A percentile compares a stretch with the other conserved stretches of the same genome.
Conservation (phyloP, 2,329 filamentous ascomycete species). For the Plectosphaerella plurivora region DNA sequence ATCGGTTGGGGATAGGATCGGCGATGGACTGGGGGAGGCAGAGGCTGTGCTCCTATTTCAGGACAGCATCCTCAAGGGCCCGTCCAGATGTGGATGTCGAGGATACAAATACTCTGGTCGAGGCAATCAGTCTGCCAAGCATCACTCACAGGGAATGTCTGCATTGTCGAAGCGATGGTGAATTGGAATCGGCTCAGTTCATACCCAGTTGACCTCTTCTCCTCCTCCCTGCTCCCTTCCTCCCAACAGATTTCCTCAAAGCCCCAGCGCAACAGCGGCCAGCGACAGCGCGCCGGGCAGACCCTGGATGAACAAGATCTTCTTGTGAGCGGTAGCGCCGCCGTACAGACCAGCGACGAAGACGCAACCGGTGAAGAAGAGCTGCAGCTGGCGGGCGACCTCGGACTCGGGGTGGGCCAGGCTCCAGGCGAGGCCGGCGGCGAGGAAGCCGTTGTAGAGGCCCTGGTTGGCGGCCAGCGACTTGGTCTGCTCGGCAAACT, state of each 20-base stretch:
- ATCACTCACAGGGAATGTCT: no score
- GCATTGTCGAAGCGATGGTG: no score
- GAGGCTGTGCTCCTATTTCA: no score
- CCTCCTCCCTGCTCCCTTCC: no score
- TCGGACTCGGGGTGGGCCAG: slow-evolving; percentile 37
- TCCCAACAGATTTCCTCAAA: slow-evolving; percentile 5
- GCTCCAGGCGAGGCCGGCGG: slow-evolving; percentile 42
- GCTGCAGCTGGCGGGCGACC: slow-evolving; percentile 35
- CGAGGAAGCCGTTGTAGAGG: slow-evolving; percentile 49
- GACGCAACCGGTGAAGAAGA: slow-evolving; percentile 45
- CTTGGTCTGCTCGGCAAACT: slow-evolving; percentile 40
- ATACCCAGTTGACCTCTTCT: no score
- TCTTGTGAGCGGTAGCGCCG: slow-evolving; percentile 31
- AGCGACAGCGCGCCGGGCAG: slow-evolving; percentile 27
- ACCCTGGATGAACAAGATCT: slow-evolving; percentile 39
- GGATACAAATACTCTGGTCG: no score
- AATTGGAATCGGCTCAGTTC: no score
- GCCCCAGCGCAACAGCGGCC: slow-evolving; percentile 19
- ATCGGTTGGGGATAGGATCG: no score
- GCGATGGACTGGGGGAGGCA: no score
- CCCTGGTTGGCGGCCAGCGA: slow-evolving; percentile 45
- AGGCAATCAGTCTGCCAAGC: no score
- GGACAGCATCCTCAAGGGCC: no score
- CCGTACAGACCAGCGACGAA: slow-evolving; percentile 40
- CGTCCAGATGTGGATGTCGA: no score